Evolutionary conservation across 2,329 filamentous ascomycete genomes (phyloP), one percentile per base, ranked within the genome.

Genomic region (Alternaria longipes): DNA sequence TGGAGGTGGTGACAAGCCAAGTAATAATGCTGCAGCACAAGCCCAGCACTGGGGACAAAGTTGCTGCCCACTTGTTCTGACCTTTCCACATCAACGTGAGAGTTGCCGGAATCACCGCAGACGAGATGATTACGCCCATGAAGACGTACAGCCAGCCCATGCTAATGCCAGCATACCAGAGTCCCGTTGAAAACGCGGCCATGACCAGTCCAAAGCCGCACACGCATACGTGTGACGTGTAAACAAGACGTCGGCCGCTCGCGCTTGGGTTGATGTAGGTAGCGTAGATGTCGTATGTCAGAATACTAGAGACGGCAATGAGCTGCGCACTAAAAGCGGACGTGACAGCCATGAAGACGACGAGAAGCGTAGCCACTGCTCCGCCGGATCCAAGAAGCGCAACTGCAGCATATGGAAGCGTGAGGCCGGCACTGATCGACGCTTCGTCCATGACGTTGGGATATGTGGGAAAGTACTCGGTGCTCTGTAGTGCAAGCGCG

Each of bases 61-160:
- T 87, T 0, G 91, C 91, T 0, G 91, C 91, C 78, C 88, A 88
- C 81, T 87, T 88, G 72, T 92, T 92, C 76, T 96, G 93, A 1
- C 90, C 87, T 49, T 86, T 87, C 92, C 93, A 97, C 59, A 93
- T 83, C 0, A 97, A 84, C 0, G 92, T 91, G 63, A 97, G 81
- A 0, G 92, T 90, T 0, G 92, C 91, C 0, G 94, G 93, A 9
- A 97, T 84, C 1, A 96, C 92, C 1, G 92, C 93, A 0, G 91
- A 88, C 0, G 90, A 93, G 72, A 97, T 95, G 70, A 97, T 92
- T 49, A 93, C 91, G 5, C 93, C 93, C 93, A 97, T 97, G 74
- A 97, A 86, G 1, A 97, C 82, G 74, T 95, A 96, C 1, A 96
- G 83, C 72, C 93, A 96, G 8, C 93, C 93, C 91, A 97, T 95